A percentile compares a stretch with the other conserved stretches of the same genome.
Conservation (phyloP, 2,329 filamentous ascomycete species). For the Chalara sp. region DNA sequence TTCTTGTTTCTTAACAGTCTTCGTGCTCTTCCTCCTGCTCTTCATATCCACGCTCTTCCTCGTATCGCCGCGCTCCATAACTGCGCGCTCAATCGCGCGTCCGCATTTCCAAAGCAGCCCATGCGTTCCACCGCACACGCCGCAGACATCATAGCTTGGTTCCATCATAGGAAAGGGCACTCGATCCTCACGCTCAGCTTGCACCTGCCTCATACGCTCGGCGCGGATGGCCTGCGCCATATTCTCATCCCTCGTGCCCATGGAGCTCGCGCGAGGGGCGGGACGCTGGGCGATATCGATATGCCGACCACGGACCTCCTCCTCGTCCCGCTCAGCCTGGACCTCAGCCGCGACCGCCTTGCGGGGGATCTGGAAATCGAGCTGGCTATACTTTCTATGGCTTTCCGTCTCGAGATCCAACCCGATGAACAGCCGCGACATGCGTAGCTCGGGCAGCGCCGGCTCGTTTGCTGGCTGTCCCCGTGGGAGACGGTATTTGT, state of each 20-base stretch:
- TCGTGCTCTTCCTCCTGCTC: background rate
- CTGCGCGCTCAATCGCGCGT: background rate
- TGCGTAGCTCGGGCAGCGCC: background rate
- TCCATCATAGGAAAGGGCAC: background rate
- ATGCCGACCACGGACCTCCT: background rate
- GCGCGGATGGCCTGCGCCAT: background rate
- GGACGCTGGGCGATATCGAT: background rate
- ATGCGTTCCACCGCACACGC: background rate
- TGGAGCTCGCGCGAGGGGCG: no score
- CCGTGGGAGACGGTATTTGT: background rate
- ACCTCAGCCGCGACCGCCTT: background rate
- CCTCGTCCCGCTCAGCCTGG: background rate
- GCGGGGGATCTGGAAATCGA: background rate
- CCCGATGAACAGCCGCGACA: background rate
- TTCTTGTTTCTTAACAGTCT: background rate
- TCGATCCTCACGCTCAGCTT: background rate
- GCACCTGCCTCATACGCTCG: background rate
- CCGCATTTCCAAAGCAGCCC: background rate
- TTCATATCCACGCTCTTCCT: background rate
- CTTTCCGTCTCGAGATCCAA: background rate
- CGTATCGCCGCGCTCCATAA: background rate
- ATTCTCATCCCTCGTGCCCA: background rate
- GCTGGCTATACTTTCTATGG: background rate
- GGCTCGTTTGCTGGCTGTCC: background rate
- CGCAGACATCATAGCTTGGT: background rate